Evolutionary conservation across 2,329 filamentous ascomycete genomes (phyloP).

Genomic region (Penicillium fuscoglaucum): DNA sequence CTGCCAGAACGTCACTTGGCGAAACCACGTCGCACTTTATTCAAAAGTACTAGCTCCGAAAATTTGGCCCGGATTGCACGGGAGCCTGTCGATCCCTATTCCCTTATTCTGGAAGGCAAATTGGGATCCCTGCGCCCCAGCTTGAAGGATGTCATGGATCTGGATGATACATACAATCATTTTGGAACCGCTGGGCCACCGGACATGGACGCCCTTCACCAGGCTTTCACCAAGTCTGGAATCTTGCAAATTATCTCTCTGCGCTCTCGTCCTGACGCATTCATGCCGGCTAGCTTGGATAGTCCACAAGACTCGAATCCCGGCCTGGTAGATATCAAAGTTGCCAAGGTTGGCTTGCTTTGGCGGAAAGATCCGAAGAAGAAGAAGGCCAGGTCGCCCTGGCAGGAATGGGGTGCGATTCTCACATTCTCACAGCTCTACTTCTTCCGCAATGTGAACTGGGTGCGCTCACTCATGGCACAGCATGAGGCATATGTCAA

Average conservation of each 20-base stretch:
- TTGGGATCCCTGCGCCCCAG: constrained; percentile 79
- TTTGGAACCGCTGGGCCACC: constrained; percentile 72
- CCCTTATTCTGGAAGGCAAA: constrained; percentile 86
- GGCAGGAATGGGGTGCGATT: constrained; percentile 98
- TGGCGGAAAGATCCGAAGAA: constrained; percentile 96
- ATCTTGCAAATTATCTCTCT: constrained; percentile 94
- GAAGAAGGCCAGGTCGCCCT: constrained; percentile 89
- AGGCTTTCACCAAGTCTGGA: constrained; percentile 86
- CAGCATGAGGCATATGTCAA: constrained; percentile 84
- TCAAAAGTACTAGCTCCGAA: constrained; percentile 66
- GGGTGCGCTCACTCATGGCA: constrained; percentile 87
- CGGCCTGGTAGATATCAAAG: constrained; percentile 94
- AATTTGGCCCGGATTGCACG: constrained; percentile 65
- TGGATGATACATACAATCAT: constrained; percentile 91
- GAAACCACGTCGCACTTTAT: constrained; percentile 69
- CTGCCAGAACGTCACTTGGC: constrained; percentile 68
- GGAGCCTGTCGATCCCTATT: constrained; percentile 93
- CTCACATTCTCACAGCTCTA: constrained; percentile 96
- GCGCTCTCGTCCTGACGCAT: constrained; percentile 88
- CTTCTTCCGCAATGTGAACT: constrained; percentile 89
- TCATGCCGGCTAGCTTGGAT: constrained; percentile 82
- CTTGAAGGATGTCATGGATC: constrained; percentile 84
- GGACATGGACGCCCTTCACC: constrained; percentile 79
- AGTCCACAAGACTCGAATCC: constrained; percentile 86
- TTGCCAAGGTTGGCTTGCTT: constrained; percentile 90